Evolutionary conservation across 331 rosid species (phyloP), one percentile per base, ranked within the genome.

Genomic region (Telfairia occidentalis): DNA sequence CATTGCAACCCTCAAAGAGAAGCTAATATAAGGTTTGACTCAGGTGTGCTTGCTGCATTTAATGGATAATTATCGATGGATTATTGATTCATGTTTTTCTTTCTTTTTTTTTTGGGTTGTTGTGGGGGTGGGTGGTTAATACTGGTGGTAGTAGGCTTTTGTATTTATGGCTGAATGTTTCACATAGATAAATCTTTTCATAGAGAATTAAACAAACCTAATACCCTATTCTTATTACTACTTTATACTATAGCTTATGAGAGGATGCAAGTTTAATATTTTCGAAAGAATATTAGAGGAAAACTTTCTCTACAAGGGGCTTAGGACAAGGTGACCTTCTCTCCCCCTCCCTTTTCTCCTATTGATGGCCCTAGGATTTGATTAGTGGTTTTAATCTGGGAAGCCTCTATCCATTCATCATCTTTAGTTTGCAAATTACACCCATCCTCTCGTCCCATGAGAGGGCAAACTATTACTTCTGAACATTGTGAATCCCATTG

Each of bases 1-100:
- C 89, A 90, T 81, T 95, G 98, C 92, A 87, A 88, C 82, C 96
- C 96, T 78, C 79, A 19, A 26, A 83, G 81, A 65, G 90, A 88
- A 87, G 93, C 90, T 82, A 95, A 95, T 86, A 95, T 92, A 87
- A 95, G 98, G 98, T 95, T 78, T 78, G 90, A 80, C 76, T 83
- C 88, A 71, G 83, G 83, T 84, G 87, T 87, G 85, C 86, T 74
- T 74, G 83, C 73, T 80, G 77, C 83, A 78, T 77, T 50, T 81
- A 34, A 76, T 72, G 71, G 71, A 57, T 49, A 52, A 42, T 50
- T 79, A 66, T 66, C 34, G 32, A 66, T 58, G 30, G 12, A 42
- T 69, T 13, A 12, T 67, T 42, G 55, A 69, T 9, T 61, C 7
- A 18, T n/a, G 45, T 7, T 40, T 38, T 38, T 49, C 4, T 49